Base-by-base conservation (phyloP, 2,329 filamentous ascomycete genomes). In the Chaetomium sp. region DNA sequence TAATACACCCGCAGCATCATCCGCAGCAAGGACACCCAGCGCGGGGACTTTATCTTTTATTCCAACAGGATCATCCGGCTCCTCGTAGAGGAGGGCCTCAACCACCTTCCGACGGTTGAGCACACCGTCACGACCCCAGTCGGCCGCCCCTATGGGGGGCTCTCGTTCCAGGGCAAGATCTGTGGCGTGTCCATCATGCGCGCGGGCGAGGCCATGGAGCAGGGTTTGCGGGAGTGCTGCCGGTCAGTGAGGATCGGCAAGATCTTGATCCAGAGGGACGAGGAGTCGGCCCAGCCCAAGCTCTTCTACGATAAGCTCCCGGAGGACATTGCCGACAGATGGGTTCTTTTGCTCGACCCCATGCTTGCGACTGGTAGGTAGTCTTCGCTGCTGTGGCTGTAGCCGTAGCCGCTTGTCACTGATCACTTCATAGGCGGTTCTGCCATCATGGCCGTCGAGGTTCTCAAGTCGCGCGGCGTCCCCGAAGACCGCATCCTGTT, bases 181-280 rank as follows among this genome's bases (percentile, higher is more conserved):
- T 99, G 95, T 75, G 95, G 95, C 62, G 95, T 99, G 19, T 96
- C 92, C 7, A 99, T 99, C 73, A 98, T 99, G 95, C 88, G 95
- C 69, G 95, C 95, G 13, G 95, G 95, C 59, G 95, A 99, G 80
- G 92, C 94, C 65, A 99, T 99, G 95, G 95, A 99, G 80, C 93
- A 98, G 78, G 95, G 94, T 2, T 81, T 99, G 67, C 86, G 95
- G 66, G 94, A 99, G 78, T 99, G 95, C 80, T 99, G 95, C 80
- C 90, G 95, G 60, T 96, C 92, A n/a, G 95, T 99, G 57, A 86
- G 95, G 68, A 99, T 99, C 74, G 95, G 95, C 70, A 99, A 99
- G 83, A 99, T 99, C 69, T 82, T 99, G 72, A 99, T 99, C 74
- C 95, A 99, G 80, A 84, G 95, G 63, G 95, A 99, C 72, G 95